phyloP scores from a whole-genome alignment of 1,284 basidiomycete species.

The Tilletia caries region DNA sequence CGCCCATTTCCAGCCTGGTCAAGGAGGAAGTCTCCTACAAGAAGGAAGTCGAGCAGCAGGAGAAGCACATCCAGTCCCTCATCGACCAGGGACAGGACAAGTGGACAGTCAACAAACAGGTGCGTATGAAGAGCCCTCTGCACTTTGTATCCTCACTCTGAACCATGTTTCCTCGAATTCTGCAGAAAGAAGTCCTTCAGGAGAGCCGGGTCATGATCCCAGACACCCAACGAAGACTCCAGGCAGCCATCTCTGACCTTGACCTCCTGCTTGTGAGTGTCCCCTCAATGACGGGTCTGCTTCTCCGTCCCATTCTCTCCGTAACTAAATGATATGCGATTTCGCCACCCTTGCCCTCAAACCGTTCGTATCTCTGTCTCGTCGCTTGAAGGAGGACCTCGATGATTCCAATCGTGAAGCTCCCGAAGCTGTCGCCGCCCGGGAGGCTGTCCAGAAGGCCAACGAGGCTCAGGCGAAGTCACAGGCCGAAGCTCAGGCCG shows the following conservation, averaged over 20 bases:
- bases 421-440: not conserved
- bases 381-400: not conserved
- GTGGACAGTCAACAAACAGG: constrained; percentile 13
- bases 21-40: constrained; percentile 5
- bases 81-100: constrained; percentile 5
- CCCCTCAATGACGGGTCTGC: too few species aligned
- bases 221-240: not conserved
- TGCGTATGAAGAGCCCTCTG: not conserved
- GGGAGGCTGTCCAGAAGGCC: not conserved
- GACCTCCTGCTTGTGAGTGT: constrained; percentile 8
- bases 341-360: not conserved
- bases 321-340: not conserved
- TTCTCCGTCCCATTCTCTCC: too few species aligned
- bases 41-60: constrained; percentile 2
- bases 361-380: not conserved
- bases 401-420: not conserved
- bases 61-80: constrained; percentile 3
- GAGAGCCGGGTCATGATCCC: constrained; percentile 11
- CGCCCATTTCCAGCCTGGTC: not conserved
- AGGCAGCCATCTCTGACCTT: not conserved
- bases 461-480: not conserved
- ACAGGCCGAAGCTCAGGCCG: not conserved
- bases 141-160: not conserved
- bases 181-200: constrained; percentile 6
- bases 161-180: not conserved